These are phyloP conservation scores for Echinosphaeria canescens DNA, from an alignment of 2,329 filamentous ascomycete genomes.

Conservation along the genomic window DNA sequence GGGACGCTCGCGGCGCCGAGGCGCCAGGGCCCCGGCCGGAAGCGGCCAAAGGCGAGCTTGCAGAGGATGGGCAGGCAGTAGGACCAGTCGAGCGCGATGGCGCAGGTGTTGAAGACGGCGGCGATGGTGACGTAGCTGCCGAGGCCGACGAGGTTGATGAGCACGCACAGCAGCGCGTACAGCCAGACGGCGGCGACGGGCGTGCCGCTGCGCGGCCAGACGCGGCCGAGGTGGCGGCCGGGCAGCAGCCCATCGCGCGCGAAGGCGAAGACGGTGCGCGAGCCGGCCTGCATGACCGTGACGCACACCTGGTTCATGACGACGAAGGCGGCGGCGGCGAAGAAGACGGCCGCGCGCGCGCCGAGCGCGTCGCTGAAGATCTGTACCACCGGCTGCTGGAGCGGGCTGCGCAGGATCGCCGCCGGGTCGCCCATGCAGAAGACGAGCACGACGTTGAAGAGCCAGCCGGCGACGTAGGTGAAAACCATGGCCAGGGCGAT, in stretches of 20 bases:
- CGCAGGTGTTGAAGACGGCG: constrained; percentile 30
- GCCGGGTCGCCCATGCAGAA: constrained; percentile 30
- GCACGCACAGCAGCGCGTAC: constrained; percentile 26
- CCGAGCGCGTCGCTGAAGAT: constrained; percentile 36
- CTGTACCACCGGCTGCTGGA: constrained; percentile 29
- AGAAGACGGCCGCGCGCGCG: constrained; percentile 26
- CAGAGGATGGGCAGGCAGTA: constrained; percentile 33
- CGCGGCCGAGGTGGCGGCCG: constrained; percentile 21
- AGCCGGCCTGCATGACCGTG: constrained; percentile 29
- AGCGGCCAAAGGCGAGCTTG: constrained; percentile 24
- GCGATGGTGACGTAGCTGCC: constrained; percentile 28
- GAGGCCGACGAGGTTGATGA: constrained; percentile 35
- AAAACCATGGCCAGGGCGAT: constrained; percentile 31
- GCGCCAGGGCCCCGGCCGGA: constrained; percentile 27
- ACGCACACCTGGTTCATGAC: constrained; percentile 37
- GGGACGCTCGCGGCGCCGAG: constrained; percentile 17
- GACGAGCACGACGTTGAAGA: constrained; percentile 34
- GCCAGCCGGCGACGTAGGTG: constrained; percentile 29
- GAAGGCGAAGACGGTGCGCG: constrained; percentile 30
- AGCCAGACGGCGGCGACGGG: constrained; percentile 33
- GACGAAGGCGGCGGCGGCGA: constrained; percentile 30
- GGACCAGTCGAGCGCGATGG: constrained; percentile 29
- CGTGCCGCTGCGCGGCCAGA: constrained; percentile 23
- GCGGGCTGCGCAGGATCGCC: constrained; percentile 19
- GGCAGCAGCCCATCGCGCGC: constrained; percentile 27